phyloP scores from a whole-genome alignment of 2,329 filamentous ascomycete species.

The Fusarium phyllophilum region DNA sequence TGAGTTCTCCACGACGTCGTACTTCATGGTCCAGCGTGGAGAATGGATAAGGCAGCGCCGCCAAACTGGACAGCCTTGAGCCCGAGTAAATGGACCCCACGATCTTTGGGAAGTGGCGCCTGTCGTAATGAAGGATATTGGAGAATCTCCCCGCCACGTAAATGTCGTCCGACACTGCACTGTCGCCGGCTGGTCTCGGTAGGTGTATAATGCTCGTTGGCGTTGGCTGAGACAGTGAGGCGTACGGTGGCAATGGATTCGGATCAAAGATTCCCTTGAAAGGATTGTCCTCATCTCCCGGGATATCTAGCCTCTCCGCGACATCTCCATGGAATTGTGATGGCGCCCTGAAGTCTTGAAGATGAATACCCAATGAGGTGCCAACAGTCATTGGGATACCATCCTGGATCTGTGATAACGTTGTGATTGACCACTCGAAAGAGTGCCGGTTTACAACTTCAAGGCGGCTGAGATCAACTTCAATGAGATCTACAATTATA shows the following conservation, averaged over 20 bases:
- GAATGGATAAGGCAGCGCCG: constrained; percentile 75
- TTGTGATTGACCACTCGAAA: constrained; percentile 86
- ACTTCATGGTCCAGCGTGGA: constrained; percentile 70
- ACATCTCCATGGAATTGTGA: constrained; percentile 46
- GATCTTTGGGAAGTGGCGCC: constrained; percentile 83
- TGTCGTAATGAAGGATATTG: constrained; percentile 88
- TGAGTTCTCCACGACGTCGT: constrained; percentile 64
- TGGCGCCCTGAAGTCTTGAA: constrained; percentile 77
- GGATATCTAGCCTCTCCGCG: constrained; percentile 51
- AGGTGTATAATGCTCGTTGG: constrained; percentile 86
- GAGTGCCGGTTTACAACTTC: constrained; percentile 73
- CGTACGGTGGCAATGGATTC: constrained; percentile 67
- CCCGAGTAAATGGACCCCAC: constrained; percentile 85
- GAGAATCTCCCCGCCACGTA: constrained; percentile 91
- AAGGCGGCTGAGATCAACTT: constrained; percentile 82
- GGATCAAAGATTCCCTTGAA: constrained; percentile 60
- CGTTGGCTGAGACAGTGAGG: constrained; percentile 80
- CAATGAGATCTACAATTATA: constrained; percentile 66
- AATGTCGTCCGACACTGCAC: constrained; percentile 77
- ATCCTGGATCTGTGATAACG: constrained; percentile 75
- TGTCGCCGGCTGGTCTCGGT: constrained; percentile 62
- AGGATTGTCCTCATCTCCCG: constrained; percentile 42
- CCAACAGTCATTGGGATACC: constrained; percentile 83
- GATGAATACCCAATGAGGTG: constrained; percentile 81
- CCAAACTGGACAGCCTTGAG: constrained; percentile 77